Evolutionary conservation across 495 filamentous ascomycete genomes (phyloP).

Genomic region (Cudoniella acicularis): DNA sequence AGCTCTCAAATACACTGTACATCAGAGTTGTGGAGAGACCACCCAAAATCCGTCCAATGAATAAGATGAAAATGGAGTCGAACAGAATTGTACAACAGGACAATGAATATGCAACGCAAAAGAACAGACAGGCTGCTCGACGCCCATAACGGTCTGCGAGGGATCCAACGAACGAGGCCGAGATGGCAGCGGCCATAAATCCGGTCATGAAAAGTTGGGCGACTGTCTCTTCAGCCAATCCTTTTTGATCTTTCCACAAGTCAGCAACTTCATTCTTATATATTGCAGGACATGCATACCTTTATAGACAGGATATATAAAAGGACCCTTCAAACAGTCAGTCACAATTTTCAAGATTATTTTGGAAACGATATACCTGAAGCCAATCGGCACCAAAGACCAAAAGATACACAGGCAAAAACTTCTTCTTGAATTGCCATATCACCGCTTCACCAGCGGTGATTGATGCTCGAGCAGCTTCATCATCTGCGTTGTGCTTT

Average conservation of each 20-base stretch:
- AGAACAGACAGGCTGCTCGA: conserved; percentile 41
- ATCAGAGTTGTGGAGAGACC: conserved; percentile 52
- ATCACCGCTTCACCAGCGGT: conserved; percentile 15
- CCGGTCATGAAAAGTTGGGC: conserved; percentile 48
- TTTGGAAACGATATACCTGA: conserved; percentile 27
- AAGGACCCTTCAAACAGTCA: conserved; percentile 38
- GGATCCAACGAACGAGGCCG: conserved; percentile 43
- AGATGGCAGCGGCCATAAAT: conserved; percentile 46
- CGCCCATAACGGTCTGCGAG: conserved; percentile 49
- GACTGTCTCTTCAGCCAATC: conserved; percentile 38
- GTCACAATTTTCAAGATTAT: background rate
- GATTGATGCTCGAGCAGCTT: background rate
- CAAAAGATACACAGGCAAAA: conserved; percentile 43
- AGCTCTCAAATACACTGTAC: conserved; percentile 54
- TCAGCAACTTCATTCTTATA: background rate
- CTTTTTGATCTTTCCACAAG: conserved; percentile 36
- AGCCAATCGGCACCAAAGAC: conserved; percentile 51
- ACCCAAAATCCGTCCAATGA: conserved; percentile 48
- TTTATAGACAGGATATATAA: conserved; percentile 51
- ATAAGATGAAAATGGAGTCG: conserved; percentile 36
- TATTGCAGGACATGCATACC: conserved; percentile 1
- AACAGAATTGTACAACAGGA: conserved; percentile 46
- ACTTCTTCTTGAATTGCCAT: conserved; percentile 31
- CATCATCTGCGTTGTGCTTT: background rate
- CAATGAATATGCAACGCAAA: conserved; percentile 44